A percentile compares a stretch with the other conserved stretches of the same genome.
These are phyloP conservation scores for Calonectria pseudoturangicola DNA, from an alignment of 2,329 filamentous ascomycete species.

Conservation along the genomic window DNA sequence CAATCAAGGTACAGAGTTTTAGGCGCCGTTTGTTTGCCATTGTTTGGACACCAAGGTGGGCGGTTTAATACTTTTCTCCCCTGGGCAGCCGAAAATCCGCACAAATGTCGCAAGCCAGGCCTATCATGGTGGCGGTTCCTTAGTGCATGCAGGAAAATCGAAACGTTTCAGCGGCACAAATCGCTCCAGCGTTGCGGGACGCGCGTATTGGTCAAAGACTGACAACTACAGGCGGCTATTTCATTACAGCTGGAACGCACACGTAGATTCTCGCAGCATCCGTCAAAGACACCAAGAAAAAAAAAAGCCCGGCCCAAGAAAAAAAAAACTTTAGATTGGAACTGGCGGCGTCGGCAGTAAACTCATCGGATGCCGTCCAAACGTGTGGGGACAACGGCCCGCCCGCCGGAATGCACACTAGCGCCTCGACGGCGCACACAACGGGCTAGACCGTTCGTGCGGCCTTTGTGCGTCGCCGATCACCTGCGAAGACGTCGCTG, in stretches of 20 bases:
- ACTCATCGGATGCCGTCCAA: slow-evolving; percentile 6
- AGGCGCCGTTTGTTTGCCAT: slow-evolving; percentile 38
- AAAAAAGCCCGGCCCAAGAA: neutral
- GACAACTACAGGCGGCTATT: neutral
- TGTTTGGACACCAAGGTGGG: slow-evolving; percentile 18
- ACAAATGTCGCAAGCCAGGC: slow-evolving; percentile 59
- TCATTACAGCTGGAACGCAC: no score
- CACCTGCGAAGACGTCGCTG: neutral
- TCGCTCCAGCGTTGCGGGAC: neutral
- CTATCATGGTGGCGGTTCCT: slow-evolving; percentile 44
- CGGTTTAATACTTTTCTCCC: slow-evolving; percentile 42
- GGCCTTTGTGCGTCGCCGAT: slow-evolving; percentile 25
- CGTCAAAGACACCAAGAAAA: neutral
- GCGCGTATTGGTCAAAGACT: neutral
- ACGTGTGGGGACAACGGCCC: slow-evolving; percentile 24
- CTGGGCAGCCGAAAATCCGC: slow-evolving; percentile 57
- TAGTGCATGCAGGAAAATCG: slow-evolving; percentile 33
- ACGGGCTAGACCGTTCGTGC: slow-evolving; percentile 22
- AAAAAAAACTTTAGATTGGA: neutral
- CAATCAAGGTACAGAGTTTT: slow-evolving; percentile 13
- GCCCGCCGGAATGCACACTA: slow-evolving; percentile 16
- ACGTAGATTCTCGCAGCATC: neutral
- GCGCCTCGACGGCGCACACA: neutral
- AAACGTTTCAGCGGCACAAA: neutral
- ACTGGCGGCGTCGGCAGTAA: neutral